Evolutionary conservation across 75 land plant species (phyloP).

Genomic region (Adiantum capillusveneris): DNA sequence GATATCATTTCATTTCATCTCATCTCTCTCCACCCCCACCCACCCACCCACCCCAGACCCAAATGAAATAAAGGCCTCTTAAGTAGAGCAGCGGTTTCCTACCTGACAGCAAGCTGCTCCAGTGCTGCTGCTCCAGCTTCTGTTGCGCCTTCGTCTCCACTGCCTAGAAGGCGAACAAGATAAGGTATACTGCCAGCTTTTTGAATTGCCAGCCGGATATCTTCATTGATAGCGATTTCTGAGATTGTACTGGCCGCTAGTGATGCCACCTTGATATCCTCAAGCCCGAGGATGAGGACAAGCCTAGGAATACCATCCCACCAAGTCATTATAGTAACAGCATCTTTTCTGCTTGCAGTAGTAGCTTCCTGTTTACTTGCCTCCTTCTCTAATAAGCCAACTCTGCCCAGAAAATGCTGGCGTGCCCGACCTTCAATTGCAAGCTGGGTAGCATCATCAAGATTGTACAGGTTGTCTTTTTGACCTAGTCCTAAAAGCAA

Average conservation of each 20-base stretch:
- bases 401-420: constrained; percentile 78
- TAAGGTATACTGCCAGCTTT: constrained; percentile 76
- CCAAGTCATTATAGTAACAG: constrained; percentile 61
- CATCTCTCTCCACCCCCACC: too few species aligned
- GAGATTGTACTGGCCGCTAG: constrained; percentile 63
- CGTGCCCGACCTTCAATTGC: constrained; percentile 58
- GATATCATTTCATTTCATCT: too few species aligned
- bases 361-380: constrained; percentile 1
- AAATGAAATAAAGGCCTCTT: too few species aligned
- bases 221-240: constrained; percentile 65
- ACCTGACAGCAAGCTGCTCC: constrained; percentile 76
- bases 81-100: too few species aligned
- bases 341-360: constrained; percentile 2
- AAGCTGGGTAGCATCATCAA: constrained; percentile 52
- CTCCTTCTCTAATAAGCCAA: constrained; percentile 64
- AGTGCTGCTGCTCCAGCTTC: constrained; percentile 51
- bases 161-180: constrained; percentile 46
- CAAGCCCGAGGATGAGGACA: constrained; percentile 73
- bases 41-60: too few species aligned
- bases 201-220: constrained; percentile 55
- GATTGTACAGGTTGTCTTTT: constrained; percentile 16
- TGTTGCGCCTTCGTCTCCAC: constrained; percentile 39
- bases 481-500: constrained; percentile 61
- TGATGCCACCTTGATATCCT: constrained; percentile 47
- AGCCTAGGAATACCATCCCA: constrained; percentile 80